Conservation (phyloP, 768 basidiomycete genomes). For the Trichaptum fuscoviolaceum region DNA sequence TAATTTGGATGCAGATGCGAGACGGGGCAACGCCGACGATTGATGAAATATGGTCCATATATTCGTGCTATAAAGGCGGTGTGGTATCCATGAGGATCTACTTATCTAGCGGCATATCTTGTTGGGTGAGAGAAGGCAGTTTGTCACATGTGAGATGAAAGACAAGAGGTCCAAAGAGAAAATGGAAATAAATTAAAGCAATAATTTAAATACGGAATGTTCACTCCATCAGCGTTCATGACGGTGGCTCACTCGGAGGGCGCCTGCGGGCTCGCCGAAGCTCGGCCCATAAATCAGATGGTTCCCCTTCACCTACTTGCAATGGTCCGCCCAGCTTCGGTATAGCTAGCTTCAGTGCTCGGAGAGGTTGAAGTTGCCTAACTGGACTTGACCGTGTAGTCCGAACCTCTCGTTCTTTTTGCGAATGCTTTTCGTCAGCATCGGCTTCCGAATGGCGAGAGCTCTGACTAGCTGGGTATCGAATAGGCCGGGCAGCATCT, state of each 20-base stretch:
- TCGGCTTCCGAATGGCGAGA: not conserved
- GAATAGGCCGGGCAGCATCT: not conserved
- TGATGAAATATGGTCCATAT: not conserved
- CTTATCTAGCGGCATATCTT: not conserved
- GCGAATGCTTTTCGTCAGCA: not conserved
- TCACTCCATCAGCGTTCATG: not conserved
- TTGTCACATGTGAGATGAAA: not conserved
- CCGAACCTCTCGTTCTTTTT: not conserved
- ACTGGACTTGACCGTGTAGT: not conserved
- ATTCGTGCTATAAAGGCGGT: no score
- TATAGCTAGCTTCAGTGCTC: not conserved
- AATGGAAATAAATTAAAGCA: not conserved
- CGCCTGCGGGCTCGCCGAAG: not conserved
- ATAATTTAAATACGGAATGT: not conserved
- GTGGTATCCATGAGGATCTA: no score
- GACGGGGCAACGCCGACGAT: conserved; percentile 39
- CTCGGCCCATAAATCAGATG: not conserved
- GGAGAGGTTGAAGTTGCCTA: not conserved
- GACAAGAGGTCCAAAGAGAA: not conserved
- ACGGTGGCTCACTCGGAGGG: not conserved
- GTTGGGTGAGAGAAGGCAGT: not conserved
- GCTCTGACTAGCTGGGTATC: not conserved
- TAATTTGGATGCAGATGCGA: conserved; percentile 48
- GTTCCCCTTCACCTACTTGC: not conserved
- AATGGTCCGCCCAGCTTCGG: not conserved